phyloP scores from a whole-genome alignment of 2,329 filamentous ascomycete species.

The Clarireedia monteithiana region DNA sequence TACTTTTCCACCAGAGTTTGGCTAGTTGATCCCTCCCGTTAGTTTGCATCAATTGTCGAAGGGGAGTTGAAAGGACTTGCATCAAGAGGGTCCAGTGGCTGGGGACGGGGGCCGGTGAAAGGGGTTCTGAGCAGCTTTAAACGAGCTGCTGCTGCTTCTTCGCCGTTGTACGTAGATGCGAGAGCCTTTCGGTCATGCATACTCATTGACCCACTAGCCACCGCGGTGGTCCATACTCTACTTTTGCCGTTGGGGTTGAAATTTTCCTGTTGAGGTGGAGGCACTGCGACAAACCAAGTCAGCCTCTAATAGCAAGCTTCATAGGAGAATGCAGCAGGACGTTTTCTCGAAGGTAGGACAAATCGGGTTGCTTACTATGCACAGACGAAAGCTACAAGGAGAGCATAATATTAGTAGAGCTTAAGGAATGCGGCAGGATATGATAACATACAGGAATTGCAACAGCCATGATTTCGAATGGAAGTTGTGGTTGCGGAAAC shows the following conservation, averaged over 20 bases:
- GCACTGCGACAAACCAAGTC: background rate
- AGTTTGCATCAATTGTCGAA: background rate
- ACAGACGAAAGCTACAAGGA: background rate
- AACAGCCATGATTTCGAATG: background rate
- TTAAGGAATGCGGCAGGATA: background rate
- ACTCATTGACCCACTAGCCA: background rate
- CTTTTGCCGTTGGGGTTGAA: background rate
- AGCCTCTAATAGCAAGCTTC: background rate
- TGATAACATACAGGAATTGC: background rate
- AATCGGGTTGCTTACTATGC: background rate
- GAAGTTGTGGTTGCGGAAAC: background rate
- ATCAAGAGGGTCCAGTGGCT: background rate
- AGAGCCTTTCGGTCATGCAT: background rate
- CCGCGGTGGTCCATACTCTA: background rate
- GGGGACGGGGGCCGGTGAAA: background rate
- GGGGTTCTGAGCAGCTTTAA: slow-evolving; percentile 1
- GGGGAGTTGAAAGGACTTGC: background rate
- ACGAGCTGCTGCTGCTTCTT: background rate
- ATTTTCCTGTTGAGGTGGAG: background rate
- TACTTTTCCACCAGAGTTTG: background rate
- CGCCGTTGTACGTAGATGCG: background rate
- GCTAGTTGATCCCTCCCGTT: background rate
- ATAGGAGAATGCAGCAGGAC: background rate
- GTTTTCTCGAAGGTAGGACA: background rate
- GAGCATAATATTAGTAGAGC: background rate